phyloP scores from a whole-genome alignment of 2,329 filamentous ascomycete species.

The Intubia oerlemansii region DNA sequence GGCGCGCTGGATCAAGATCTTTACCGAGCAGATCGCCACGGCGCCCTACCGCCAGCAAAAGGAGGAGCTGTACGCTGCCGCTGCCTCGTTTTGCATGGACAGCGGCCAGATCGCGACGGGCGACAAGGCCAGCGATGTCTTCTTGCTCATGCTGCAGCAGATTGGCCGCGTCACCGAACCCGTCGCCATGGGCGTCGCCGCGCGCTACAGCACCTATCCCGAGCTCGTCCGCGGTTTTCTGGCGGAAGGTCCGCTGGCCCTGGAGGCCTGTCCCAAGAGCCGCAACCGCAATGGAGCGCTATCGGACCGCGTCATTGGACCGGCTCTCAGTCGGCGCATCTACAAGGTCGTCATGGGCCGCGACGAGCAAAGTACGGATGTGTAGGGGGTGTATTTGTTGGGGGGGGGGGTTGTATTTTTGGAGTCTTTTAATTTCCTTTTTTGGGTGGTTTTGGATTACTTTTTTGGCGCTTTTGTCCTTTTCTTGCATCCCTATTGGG shows the following conservation, averaged over 20 bases:
- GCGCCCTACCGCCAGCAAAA: constrained; percentile 44
- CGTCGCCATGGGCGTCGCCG: constrained; percentile 47
- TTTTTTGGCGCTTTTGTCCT: too few relatives aligned
- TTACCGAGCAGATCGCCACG: constrained; percentile 61
- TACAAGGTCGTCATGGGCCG: constrained; percentile 36
- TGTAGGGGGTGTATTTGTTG: too few relatives aligned
- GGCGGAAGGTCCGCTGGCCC: constrained; percentile 30
- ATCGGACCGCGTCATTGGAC: constrained; percentile 32
- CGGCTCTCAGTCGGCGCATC: constrained; percentile 34
- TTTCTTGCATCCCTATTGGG: too few relatives aligned
- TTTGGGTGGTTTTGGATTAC: too few relatives aligned
- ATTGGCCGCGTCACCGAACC: constrained; percentile 49
- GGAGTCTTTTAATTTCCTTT: too few relatives aligned
- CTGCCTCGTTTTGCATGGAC: constrained; percentile 59
- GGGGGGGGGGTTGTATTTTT: too few relatives aligned
- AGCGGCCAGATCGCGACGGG: constrained; percentile 53
- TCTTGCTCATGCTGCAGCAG: constrained; percentile 55
- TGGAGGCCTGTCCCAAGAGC: constrained; percentile 39
- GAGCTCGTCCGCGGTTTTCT: constrained; percentile 38
- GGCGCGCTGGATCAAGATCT: constrained; percentile 48
- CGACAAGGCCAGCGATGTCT: constrained; percentile 43
- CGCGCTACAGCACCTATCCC: constrained; percentile 34
- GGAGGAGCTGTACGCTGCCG: constrained; percentile 24
- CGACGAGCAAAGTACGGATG: constrained; percentile 33
- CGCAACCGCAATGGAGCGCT: constrained; percentile 34